These are phyloP conservation scores for Agaricales sp. DNA, from an alignment of 1,284 basidiomycete species.

Conservation along the genomic window DNA sequence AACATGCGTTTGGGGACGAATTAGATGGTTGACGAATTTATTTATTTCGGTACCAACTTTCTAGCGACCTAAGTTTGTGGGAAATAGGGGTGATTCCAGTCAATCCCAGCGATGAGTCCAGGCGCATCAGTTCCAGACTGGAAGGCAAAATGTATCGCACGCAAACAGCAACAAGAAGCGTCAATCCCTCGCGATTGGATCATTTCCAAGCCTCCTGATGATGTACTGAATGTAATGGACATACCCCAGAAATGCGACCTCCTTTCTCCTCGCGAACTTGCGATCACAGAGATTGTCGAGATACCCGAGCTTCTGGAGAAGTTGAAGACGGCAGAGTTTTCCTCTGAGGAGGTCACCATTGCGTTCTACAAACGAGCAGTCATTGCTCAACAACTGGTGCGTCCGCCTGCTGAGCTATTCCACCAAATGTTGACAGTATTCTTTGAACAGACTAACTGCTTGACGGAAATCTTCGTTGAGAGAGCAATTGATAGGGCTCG, in stretches of 20 bases:
- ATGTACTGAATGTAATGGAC: neutral
- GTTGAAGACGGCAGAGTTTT: neutral
- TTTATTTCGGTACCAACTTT: too few relatives aligned
- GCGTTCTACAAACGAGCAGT: neutral
- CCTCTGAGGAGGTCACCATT: neutral
- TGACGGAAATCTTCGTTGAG: slow-evolving; percentile 61
- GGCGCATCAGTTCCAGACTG: too few relatives aligned
- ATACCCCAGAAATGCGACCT: neutral
- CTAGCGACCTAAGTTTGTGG: too few relatives aligned
- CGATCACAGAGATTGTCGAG: neutral
- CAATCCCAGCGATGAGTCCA: too few relatives aligned
- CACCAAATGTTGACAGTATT: slow-evolving; percentile 7
- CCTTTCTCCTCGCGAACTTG: neutral
- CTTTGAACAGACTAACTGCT: slow-evolving; percentile 47
- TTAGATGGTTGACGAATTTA: too few relatives aligned
- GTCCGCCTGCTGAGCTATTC: too few relatives aligned
- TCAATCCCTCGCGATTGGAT: neutral
- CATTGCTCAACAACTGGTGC: neutral
- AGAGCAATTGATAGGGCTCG: slow-evolving; percentile 46
- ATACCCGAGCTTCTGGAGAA: neutral
- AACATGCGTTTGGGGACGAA: too few relatives aligned
- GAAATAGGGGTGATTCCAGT: too few relatives aligned
- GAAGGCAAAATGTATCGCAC: neutral
- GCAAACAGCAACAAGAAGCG: neutral
- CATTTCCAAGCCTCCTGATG: neutral